These are phyloP conservation scores for Marchantia paleacea DNA, from an alignment of 225 moss, liverwort and hornwort genomes.

Conservation along the genomic window DNA sequence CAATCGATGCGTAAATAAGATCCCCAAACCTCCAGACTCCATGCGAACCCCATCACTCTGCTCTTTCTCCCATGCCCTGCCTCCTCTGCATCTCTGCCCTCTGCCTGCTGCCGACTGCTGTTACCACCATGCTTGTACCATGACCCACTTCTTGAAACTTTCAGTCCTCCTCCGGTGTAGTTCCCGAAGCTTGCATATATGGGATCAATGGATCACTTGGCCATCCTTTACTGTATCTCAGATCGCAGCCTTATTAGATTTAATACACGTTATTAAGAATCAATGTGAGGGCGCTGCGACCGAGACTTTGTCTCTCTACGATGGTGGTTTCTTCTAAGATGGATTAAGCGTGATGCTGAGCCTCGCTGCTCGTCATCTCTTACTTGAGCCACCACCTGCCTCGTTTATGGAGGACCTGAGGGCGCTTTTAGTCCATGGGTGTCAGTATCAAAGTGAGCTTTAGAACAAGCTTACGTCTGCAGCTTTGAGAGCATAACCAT, in stretches of 20 bases:
- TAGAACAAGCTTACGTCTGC: not conserved
- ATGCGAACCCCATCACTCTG: not conserved
- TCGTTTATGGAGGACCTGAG: not conserved
- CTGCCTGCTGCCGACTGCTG: not conserved
- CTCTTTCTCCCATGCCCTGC: not conserved
- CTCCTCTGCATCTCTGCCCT: not conserved
- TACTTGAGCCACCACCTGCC: not conserved
- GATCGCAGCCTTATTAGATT: not conserved
- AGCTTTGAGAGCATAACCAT: not conserved
- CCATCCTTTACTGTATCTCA: not conserved
- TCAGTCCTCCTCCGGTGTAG: not conserved
- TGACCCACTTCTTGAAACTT: not conserved
- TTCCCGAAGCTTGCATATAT: not conserved
- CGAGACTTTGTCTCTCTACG: not conserved
- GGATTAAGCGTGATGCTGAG: not conserved
- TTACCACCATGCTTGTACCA: not conserved
- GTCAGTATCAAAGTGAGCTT: not conserved
- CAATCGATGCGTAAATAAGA: not conserved
- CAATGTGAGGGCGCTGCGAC: not conserved
- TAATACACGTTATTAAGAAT: not conserved
- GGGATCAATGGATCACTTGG: not conserved
- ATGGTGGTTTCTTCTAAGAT: not conserved
- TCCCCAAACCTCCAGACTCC: not conserved
- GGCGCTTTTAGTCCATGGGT: not conserved
- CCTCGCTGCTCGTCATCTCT: not conserved